Conservation (phyloP, 768 basidiomycete species). For the Boletus rubescentipes region DNA sequence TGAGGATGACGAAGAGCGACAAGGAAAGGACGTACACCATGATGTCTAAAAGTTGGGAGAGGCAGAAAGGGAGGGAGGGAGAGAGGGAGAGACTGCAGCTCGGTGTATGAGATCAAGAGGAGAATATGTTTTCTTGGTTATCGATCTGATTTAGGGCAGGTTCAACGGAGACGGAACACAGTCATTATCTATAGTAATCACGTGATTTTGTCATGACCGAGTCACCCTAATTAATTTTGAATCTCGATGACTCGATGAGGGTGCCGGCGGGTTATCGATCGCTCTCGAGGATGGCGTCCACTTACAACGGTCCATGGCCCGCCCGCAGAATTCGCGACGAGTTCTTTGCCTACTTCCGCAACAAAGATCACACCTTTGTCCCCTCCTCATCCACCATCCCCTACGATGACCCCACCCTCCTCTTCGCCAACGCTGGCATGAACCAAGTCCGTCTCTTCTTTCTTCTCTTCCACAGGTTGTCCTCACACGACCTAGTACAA, state of each 20-base stretch:
- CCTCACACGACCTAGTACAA: constrained; percentile 67
- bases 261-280: constrained; percentile 23
- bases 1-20: constrained; percentile 3
- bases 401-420: constrained; percentile 94
- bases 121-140: constrained; percentile 31
- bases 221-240: no score
- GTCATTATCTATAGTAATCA: constrained; percentile 17
- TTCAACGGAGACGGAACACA: constrained; percentile 5
- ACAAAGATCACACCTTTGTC: constrained; percentile 81
- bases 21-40: constrained; percentile 71
- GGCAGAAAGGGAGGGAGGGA: constrained; percentile 18
- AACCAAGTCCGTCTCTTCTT: constrained; percentile 62
- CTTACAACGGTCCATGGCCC: constrained; percentile 59
- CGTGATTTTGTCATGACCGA: constrained; percentile 12
- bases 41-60: constrained; percentile 53
- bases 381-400: constrained; percentile 92
- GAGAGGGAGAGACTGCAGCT: constrained; percentile 21
- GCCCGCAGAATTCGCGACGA: constrained; percentile 81
- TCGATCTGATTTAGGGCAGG: constrained; percentile 51
- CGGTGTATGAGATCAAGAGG: constrained; percentile 13
- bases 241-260: not conserved
- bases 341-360: constrained; percentile 87
- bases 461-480: not conserved
- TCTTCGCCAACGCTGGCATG: constrained; percentile 99
- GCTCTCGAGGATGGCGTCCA: constrained; percentile 27